These are phyloP conservation scores for Tuber borchii DNA, from an alignment of 495 filamentous ascomycete species.

Conservation along the genomic window DNA sequence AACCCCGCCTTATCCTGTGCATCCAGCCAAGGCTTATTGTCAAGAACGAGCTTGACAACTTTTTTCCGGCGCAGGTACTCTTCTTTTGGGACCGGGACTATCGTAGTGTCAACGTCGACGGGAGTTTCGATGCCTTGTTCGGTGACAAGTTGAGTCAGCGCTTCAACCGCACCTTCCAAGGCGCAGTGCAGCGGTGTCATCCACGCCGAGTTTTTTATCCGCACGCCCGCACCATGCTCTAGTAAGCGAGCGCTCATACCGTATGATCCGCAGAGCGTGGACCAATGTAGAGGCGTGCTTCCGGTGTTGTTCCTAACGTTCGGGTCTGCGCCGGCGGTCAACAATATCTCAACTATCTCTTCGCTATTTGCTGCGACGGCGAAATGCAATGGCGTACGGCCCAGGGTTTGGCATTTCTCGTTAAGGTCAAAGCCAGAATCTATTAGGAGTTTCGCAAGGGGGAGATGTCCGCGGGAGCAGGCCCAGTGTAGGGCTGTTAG, in stretches of 20 bases:
- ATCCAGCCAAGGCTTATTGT: neutral
- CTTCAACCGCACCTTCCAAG: neutral
- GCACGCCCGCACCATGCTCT: neutral
- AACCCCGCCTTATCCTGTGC: neutral
- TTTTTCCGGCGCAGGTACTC: neutral
- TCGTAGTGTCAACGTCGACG: neutral
- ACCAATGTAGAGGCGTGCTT: neutral
- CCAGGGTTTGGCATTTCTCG: neutral
- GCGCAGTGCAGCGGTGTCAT: neutral
- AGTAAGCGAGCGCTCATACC: neutral
- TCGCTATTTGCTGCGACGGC: neutral
- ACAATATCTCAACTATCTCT: neutral
- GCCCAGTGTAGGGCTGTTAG: slow-evolving; percentile 13
- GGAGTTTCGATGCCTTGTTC: neutral
- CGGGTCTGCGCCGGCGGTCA: neutral
- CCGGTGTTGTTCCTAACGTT: neutral
- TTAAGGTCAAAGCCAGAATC: neutral
- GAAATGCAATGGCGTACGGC: neutral
- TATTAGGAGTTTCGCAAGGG: slow-evolving; percentile 2
- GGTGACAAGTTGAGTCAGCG: neutral
- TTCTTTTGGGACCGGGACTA: neutral
- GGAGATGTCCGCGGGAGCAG: neutral
- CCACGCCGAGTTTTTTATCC: neutral
- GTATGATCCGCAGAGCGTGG: neutral
- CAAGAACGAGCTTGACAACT: neutral